Base-by-base conservation (phyloP, 139 green algal genomes). In the Chloropicon primus region DNA sequence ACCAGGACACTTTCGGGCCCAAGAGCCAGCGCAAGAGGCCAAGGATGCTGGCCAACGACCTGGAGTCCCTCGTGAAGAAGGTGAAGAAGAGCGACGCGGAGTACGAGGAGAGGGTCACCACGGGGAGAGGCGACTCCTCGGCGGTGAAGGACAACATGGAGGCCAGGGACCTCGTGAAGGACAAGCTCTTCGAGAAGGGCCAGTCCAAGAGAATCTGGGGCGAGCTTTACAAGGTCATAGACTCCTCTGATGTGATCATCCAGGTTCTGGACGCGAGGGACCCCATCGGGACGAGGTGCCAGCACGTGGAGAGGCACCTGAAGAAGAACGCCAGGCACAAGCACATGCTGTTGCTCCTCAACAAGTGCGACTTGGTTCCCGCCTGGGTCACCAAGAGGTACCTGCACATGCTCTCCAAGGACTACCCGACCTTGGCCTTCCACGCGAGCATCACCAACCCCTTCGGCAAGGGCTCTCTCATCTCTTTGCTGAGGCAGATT, bases 211-310 rank as follows among this genome's bases (percentile, higher is more conserved):
- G 96, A 78, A 99, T 99, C 82, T 99, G 96, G 96, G 93, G 92
- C 1, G 96, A 99, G 90, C 89, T 99, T 41, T 99, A 97, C 89
- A 99, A 99, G 85, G 94, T 98, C 25, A 82, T 98, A 2, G 94
- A 98, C 85, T 96, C 89, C 0, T 94, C 87, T 2, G 94, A 98
- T 72, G 93, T 98, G n/a, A 85, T 98, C 25, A 88, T 98, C n/a
- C 90, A 98, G 90, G 95, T 99, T 72, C 81, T 99, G 74, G 95
- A 99, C 85, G 95, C 96, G 0, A 81, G 96, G 0, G 95, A 99
- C 82, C 96, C 96, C 3, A 85, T 93, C 76, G 96, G 96, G 74
- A 99, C 95, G 2, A 88, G 96, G 26, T 98, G 95, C 89, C 82
- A 79, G 27, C 87, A 94, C 81, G 77, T 99, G 79, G 96, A 99